Percentiles rank a stretch among this genome's conserved stretches.
phyloP scores from a whole-genome alignment of 2,329 filamentous ascomycete genomes.

The Huntiella omanensis region DNA sequence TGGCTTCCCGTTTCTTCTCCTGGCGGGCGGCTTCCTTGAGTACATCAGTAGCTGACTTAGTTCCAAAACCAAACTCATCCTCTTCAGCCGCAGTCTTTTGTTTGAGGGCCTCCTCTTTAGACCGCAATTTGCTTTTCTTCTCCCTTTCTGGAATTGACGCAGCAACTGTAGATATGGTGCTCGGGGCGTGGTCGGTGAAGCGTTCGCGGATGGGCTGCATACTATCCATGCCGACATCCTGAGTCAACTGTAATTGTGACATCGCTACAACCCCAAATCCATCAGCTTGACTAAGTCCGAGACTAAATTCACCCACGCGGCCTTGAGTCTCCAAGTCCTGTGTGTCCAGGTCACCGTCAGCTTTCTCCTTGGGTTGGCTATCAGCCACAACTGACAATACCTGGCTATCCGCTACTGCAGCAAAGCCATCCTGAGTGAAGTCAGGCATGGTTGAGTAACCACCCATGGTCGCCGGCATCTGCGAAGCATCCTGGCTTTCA shows the following conservation, averaged over 20 bases:
- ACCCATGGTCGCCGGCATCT: constrained; percentile 19
- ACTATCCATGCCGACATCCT: constrained; percentile 59
- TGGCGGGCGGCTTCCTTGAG: constrained; percentile 46
- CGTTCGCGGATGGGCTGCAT: constrained; percentile 52
- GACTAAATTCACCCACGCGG: constrained; percentile 5
- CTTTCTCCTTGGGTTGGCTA: constrained; percentile 21
- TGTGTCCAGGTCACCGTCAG: constrained; percentile 18
- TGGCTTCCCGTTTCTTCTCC: constrained; percentile 24
- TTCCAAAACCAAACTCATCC: constrained; percentile 21
- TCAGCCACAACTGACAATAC: constrained; percentile 29
- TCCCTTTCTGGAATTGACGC: neutral
- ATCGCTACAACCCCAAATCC: constrained; percentile 30
- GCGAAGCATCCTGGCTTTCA: constrained; percentile 24
- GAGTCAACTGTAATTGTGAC: constrained; percentile 29
- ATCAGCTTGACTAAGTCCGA: constrained; percentile 41
- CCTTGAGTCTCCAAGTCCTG: constrained; percentile 14
- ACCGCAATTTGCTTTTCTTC: constrained; percentile 20
- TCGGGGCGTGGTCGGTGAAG: constrained; percentile 39
- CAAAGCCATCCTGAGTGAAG: constrained; percentile 12
- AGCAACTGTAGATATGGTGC: constrained; percentile 20
- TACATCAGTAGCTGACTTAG: constrained; percentile 41
- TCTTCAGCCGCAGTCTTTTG: constrained; percentile 16
- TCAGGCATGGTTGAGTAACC: constrained; percentile 9
- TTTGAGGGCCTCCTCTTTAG: constrained; percentile 20
- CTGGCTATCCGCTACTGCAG: constrained; percentile 13